Evolutionary conservation across 1,284 basidiomycete species (phyloP).

Genomic region (Sporisorium graminicola): DNA sequence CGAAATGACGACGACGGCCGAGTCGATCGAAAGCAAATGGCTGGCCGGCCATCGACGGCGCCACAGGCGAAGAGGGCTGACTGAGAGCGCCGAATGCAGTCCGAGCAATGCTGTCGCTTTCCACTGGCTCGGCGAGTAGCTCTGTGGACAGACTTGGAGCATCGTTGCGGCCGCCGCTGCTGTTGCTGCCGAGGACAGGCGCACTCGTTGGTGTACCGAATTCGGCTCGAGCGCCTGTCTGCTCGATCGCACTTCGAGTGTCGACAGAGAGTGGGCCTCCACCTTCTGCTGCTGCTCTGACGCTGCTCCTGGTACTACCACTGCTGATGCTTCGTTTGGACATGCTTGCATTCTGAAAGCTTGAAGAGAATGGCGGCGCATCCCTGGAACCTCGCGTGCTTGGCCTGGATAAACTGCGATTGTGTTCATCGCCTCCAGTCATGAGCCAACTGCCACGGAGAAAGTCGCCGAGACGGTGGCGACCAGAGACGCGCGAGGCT

Average conservation of each 20-base stretch:
- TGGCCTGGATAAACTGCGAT: constrained; percentile 33
- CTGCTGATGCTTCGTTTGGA: constrained; percentile 29
- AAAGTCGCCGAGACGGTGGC: constrained; percentile 51
- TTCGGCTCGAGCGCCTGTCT: constrained; percentile 28
- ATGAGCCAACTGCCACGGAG: constrained; percentile 46
- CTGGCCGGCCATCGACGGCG: constrained; percentile 8
- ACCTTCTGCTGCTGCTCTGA: neutral
- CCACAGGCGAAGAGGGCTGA: constrained; percentile 47
- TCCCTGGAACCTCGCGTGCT: constrained; percentile 42
- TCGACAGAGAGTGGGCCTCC: constrained; percentile 33
- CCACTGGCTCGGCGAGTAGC: constrained; percentile 21
- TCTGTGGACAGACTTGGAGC: constrained; percentile 36
- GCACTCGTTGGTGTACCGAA: constrained; percentile 47
- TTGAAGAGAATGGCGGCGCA: constrained; percentile 17
- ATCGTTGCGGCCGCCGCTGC: constrained; percentile 17
- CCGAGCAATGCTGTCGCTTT: constrained; percentile 22
- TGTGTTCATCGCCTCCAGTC: constrained; percentile 28
- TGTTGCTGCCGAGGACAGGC: constrained; percentile 35
- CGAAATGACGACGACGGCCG: constrained; percentile 37
- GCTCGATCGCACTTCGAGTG: constrained; percentile 30
- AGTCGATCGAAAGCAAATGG: constrained; percentile 32
- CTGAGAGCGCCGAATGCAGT: constrained; percentile 37
- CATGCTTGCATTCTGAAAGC: constrained; percentile 4
- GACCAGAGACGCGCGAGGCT: constrained; percentile 42
- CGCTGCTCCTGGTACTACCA: constrained; percentile 26